Evolutionary conservation across 805 yeast genomes (phyloP).

Genomic region (Wickerhamomyces strasburgensis): DNA sequence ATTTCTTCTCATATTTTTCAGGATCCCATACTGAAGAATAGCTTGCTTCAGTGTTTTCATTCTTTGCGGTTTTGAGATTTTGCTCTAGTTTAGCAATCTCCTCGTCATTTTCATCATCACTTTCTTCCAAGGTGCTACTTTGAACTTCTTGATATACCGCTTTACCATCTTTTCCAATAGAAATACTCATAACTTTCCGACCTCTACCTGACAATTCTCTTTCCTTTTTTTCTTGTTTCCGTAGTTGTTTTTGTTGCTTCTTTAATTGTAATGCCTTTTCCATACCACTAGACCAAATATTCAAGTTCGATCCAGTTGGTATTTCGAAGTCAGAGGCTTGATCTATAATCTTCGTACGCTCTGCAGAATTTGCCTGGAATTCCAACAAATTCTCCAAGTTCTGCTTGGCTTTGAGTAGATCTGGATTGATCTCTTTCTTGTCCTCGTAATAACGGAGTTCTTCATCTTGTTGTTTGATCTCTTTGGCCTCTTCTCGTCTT

Average conservation of each 20-base stretch:
- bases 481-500: constrained; percentile 30
- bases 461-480: constrained; percentile 36
- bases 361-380: constrained; percentile 83
- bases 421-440: constrained; percentile 44
- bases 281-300: constrained; percentile 76
- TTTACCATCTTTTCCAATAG: constrained; percentile 71
- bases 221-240: constrained; percentile 58
- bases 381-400: constrained; percentile 67
- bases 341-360: constrained; percentile 88
- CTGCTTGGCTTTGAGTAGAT: constrained; percentile 63
- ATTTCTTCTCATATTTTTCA: constrained; percentile 46
- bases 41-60: constrained; percentile 26
- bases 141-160: constrained; percentile 46
- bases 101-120: constrained; percentile 32
- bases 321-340: constrained; percentile 85
- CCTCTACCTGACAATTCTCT: constrained; percentile 67
- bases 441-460: constrained; percentile 41
- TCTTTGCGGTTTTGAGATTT: constrained; percentile 29
- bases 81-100: constrained; percentile 29
- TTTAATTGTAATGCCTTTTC: constrained; percentile 87
- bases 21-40: constrained; percentile 54
- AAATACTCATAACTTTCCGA: constrained; percentile 68
- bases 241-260: constrained; percentile 71
- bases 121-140: constrained; percentile 22
- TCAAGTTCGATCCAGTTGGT: constrained; percentile 45